phyloP scores from a whole-genome alignment of 345 rosid species.

The Gossypium raimondii region DNA sequence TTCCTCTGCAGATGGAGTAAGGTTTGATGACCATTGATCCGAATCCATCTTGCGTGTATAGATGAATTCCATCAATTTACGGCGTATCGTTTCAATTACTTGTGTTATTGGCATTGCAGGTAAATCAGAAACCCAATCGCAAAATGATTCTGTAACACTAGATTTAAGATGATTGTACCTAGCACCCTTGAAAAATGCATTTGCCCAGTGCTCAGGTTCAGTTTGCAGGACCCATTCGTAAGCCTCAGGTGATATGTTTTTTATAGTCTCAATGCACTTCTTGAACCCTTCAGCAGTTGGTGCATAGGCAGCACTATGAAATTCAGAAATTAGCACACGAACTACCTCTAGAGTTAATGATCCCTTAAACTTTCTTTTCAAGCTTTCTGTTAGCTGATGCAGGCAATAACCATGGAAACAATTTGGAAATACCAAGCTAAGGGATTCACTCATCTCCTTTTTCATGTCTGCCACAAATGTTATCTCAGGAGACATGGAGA shows the following conservation, averaged over 20 bases:
- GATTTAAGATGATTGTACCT: slow-evolving; percentile 34
- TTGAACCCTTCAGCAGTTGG: slow-evolving; percentile 38
- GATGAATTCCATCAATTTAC: slow-evolving; percentile 43
- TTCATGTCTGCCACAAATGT: slow-evolving; percentile 54
- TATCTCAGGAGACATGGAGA: slow-evolving; percentile 32
- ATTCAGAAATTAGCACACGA: slow-evolving; percentile 26
- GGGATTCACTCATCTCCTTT: slow-evolving; percentile 36
- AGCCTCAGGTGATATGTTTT: slow-evolving; percentile 38
- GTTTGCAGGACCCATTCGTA: slow-evolving; percentile 52
- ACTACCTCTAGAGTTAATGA: slow-evolving; percentile 32
- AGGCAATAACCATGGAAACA: slow-evolving; percentile 45
- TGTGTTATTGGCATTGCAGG: slow-evolving; percentile 32
- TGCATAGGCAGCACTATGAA: slow-evolving; percentile 41
- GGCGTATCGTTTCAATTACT: slow-evolving; percentile 33
- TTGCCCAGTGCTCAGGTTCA: slow-evolving; percentile 55
- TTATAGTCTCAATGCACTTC: slow-evolving; percentile 41
- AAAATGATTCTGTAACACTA: slow-evolving; percentile 35
- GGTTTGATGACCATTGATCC: slow-evolving; percentile 35
- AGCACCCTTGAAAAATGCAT: slow-evolving; percentile 46
- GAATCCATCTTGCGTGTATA: slow-evolving; percentile 33
- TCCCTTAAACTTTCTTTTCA: slow-evolving; percentile 30
- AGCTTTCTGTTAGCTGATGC: slow-evolving; percentile 33
- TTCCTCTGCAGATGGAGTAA: slow-evolving; percentile 50
- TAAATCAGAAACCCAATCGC: slow-evolving; percentile 34
- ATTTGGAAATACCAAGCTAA: slow-evolving; percentile 35